These are phyloP conservation scores for Neonothopanus nambi DNA, from an alignment of 1,284 basidiomycete species.

Conservation along the genomic window DNA sequence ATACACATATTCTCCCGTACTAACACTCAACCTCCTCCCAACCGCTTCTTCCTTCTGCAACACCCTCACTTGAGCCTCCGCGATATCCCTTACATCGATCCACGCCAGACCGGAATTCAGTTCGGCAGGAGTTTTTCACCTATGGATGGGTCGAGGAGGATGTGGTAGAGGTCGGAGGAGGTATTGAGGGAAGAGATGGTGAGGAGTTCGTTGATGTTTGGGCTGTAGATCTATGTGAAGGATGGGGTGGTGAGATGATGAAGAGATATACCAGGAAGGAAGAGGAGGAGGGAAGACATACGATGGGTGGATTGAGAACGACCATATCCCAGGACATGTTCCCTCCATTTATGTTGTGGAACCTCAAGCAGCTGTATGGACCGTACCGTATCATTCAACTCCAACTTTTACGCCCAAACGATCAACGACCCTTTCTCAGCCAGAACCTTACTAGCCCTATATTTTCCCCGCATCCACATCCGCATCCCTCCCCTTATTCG, in stretches of 20 bases:
- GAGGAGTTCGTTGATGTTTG: conserved; percentile 29
- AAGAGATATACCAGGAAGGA: background rate
- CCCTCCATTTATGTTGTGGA: conserved; percentile 37
- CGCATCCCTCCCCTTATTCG: conserved; percentile 45
- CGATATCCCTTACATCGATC: conserved; percentile 63
- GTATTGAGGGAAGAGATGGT: conserved; percentile 27
- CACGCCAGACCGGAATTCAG: conserved; percentile 28
- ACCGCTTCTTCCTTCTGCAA: conserved; percentile 47
- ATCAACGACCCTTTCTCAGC: conserved; percentile 41
- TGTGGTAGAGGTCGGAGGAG: conserved; percentile 27
- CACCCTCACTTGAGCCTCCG: conserved; percentile 50
- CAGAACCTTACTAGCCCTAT: conserved; percentile 46
- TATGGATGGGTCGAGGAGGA: conserved; percentile 17
- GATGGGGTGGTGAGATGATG: no score
- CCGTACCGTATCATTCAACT: conserved; percentile 17
- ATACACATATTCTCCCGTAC: conserved; percentile 26
- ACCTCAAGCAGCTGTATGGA: conserved; percentile 44
- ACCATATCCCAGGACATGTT: conserved; percentile 43
- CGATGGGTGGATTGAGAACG: conserved; percentile 44
- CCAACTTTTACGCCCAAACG: no score
- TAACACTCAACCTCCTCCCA: conserved; percentile 50
- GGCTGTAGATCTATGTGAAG: conserved; percentile 27
- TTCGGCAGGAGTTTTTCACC: no score
- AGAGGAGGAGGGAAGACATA: conserved; percentile 3
- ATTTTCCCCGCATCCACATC: conserved; percentile 31